Evolutionary conservation across 2,329 filamentous ascomycete genomes (phyloP).

Genomic region (Curvularia hawaiiensis): DNA sequence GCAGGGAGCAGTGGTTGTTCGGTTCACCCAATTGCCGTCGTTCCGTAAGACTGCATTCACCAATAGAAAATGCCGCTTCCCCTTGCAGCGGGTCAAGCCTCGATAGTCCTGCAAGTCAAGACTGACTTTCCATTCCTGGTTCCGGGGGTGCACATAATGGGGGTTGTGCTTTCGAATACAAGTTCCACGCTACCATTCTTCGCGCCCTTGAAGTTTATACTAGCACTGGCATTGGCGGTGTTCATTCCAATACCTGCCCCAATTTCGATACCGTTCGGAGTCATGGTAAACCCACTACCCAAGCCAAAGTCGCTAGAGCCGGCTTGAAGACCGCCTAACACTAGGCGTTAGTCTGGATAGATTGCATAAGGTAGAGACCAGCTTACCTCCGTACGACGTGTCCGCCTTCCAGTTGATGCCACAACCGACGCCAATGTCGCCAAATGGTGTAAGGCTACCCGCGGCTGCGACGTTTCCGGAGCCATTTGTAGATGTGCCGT

Average conservation of each 20-base stretch:
- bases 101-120: slow-evolving; percentile 9
- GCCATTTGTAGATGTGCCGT: slow-evolving; percentile 14
- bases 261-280: slow-evolving; percentile 3
- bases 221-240: slow-evolving; percentile 11
- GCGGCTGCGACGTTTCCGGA: slow-evolving; percentile 16
- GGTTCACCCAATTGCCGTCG: background rate
- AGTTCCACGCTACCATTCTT: slow-evolving; percentile 16
- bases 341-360: background rate
- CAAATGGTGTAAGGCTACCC: slow-evolving; percentile 15
- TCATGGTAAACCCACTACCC: slow-evolving; percentile 18
- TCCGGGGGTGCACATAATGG: slow-evolving; percentile 10
- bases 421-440: slow-evolving; percentile 18
- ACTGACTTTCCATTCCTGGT: slow-evolving; percentile 1
- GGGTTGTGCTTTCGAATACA: slow-evolving; percentile 7
- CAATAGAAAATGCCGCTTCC: background rate
- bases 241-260: slow-evolving; percentile 17
- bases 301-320: slow-evolving; percentile 16
- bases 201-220: slow-evolving; percentile 12
- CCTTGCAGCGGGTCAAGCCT: background rate
- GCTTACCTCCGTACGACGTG: slow-evolving; percentile 15
- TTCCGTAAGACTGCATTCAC: background rate
- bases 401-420: slow-evolving; percentile 17
- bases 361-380: background rate
- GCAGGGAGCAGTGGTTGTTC: background rate
- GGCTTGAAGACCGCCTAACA: slow-evolving; percentile 16